A percentile compares a stretch with the other conserved stretches of the same genome.
phyloP scores from a whole-genome alignment of 257 asterid species.

The Dorcoceras hygrometricum region DNA sequence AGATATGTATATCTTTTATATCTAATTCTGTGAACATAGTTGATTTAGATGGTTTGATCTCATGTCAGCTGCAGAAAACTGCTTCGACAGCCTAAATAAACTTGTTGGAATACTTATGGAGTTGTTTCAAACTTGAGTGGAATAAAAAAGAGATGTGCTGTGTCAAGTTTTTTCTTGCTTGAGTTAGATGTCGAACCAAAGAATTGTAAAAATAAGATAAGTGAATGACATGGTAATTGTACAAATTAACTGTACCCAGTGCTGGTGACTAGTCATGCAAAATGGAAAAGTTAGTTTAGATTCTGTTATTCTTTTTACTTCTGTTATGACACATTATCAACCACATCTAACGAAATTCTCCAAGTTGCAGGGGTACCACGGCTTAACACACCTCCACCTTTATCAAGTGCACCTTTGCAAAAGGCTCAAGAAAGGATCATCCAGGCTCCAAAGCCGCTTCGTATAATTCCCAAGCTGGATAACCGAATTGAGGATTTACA shows the following conservation, averaged over 20 bases:
- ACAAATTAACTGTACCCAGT: conserved; percentile 7
- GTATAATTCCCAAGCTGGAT: conserved; percentile 66
- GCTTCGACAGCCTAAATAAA: conserved; percentile 1
- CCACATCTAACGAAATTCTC: conserved; percentile 19
- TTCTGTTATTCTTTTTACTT: not conserved
- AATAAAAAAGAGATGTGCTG: conserved; percentile 1
- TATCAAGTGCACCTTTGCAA: conserved; percentile 44
- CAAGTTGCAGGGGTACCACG: conserved; percentile 86
- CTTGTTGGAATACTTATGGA: conserved; percentile 19
- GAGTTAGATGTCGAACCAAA: conserved; percentile 11
- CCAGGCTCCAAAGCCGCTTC: conserved; percentile 86
- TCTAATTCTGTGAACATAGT: conserved; percentile 12
- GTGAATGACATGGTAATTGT: conserved; percentile 17
- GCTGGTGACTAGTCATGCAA: conserved; percentile 13
- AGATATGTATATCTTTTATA: conserved; percentile 12
- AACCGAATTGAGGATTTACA: conserved; percentile 85
- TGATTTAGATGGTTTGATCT: conserved; percentile 10
- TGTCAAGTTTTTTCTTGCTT: not conserved
- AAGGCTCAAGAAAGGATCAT: conserved; percentile 51
- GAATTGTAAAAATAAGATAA: not conserved
- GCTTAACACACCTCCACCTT: conserved; percentile 91
- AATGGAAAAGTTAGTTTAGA: not conserved
- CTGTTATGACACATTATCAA: conserved; percentile 15
- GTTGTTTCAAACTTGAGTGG: conserved; percentile 14
- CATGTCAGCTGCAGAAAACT: conserved; percentile 18